phyloP scores from a whole-genome alignment of 2,329 filamentous ascomycete species.

The Ceratocystis ficicola region DNA sequence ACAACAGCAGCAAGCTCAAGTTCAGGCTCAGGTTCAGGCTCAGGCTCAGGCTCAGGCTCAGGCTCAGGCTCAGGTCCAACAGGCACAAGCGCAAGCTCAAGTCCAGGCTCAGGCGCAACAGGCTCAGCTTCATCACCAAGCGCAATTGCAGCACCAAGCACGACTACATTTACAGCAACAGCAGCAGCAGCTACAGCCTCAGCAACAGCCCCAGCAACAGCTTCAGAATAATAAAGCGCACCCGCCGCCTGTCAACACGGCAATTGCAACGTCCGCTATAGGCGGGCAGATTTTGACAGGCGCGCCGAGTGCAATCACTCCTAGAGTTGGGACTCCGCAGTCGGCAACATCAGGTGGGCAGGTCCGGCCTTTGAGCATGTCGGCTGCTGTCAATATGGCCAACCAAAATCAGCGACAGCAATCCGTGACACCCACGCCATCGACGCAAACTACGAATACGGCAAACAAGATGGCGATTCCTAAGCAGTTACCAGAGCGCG shows the following conservation, averaged over 20 bases:
- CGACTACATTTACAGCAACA: conserved; percentile 13
- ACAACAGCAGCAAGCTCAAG: conserved; percentile 23
- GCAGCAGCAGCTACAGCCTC: conserved; percentile 24
- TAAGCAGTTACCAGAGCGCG: conserved; percentile 58
- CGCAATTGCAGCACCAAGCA: conserved; percentile 19
- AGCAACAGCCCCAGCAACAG: conserved; percentile 21
- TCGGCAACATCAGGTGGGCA: conserved; percentile 29
- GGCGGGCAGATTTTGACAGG: conserved; percentile 34
- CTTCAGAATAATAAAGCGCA: conserved; percentile 30
- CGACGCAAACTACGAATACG: conserved; percentile 35
- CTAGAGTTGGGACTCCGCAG: conserved; percentile 41
- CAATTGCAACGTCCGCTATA: conserved; percentile 31
- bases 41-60: conserved; percentile 23
- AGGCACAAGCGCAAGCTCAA: conserved; percentile 25
- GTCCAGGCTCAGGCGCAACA: conserved; percentile 24
- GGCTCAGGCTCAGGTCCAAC: conserved; percentile 26
- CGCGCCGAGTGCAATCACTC: conserved; percentile 39
- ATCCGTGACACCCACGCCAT: conserved; percentile 28
- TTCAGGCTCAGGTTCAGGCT: background rate
- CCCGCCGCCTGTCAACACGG: conserved; percentile 39
- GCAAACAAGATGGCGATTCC: conserved; percentile 63
- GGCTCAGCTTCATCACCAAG: conserved; percentile 25
- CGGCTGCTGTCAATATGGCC: conserved; percentile 39
- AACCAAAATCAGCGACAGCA: conserved; percentile 32
- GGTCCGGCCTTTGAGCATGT: conserved; percentile 37